Evolutionary conservation across 2,329 filamentous ascomycete species (phyloP), one percentile per base, ranked within the genome.

Genomic region (Huntiella abstrusa): DNA sequence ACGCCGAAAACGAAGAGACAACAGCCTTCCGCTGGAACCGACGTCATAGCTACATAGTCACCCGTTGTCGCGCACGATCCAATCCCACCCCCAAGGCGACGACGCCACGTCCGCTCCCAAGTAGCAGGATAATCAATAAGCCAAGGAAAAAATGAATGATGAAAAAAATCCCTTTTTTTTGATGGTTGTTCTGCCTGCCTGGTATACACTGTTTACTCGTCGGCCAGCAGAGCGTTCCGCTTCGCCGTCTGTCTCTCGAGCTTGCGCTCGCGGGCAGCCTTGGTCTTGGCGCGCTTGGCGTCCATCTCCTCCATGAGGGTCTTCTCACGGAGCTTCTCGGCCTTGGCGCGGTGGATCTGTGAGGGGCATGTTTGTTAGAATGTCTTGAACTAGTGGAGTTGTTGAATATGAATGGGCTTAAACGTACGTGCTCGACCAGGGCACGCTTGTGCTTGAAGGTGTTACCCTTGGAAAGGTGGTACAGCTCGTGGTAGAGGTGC

Each of bases 361-460:
- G 51, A 19, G 7, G 22, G 36, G 11, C 7, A 35, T 43, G 34
- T 34, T 44, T 42, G 22, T 41, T 43, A 37, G 41, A 33, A 16
- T n/a, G 10, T 13, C 8, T 32, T 17, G 17, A 37, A 8, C 17
- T 43, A 7, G 12, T 35, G n/a, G 28, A 10, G 10, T 33, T 34
- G 1, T 28, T 28, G 22, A 10, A 28, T 43, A 16, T 43, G 13
- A 16, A 16, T 28, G 12, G 8, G 43, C 15, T 7, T 33, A 45
- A 47, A 85, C 91, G 64, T 92, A 98, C 91, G 76, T 98, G 91
- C 80, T 98, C 91, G 67, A 98, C 86, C 62, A 98, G 81, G 64
- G 87, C 91, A 72, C 91, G 83, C 87, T 96, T 98, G 85, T 98
- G 91, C 87, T 98, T 98, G 83, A 98, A 98, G 68, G 91, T 88